Evolutionary conservation across 2,329 filamentous ascomycete species (phyloP), one percentile per base, ranked within the genome.

Genomic region (Colletotrichum nymphaeae): DNA sequence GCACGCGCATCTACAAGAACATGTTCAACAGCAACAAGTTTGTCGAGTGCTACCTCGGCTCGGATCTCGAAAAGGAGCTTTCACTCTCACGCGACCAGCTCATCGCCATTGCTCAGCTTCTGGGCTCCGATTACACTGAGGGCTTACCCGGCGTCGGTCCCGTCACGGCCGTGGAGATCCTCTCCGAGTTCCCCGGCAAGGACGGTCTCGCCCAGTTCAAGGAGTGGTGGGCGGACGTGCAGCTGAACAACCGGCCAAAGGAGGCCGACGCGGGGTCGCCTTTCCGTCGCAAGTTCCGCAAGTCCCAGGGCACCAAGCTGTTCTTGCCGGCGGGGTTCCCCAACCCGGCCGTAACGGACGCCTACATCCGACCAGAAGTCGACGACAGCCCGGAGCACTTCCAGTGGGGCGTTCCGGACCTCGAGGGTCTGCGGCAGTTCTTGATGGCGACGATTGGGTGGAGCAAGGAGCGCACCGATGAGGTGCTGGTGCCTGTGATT

Each of bases 1-100:
- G 97, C 49, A 99, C 95, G 0, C 89, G 96, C 22, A 93, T 99
- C 26, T 99, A 99, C 88, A 99, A 99, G 83, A 99, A 99, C 86
- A 97, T 99, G 95, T 99, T 99, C 87, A 99, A 98, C 83, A 93
- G 95, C 78, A 97, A 97, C 82, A 99, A 99, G 81, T 97, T 95
- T 78, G 97, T 99, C 55, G 97, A 99, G 84, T 98, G 97, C 83
- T 99, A 98, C 80, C 89, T 99, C 11, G 85, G 92, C 2, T 87
- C 86, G 0, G 97, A 99, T 79, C 87, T 99, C 0, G 94, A 97
- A 78, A 93, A 93, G 77, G 97, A 99, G 78, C 93, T 98, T 75
- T 94, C 94, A 0, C 89, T 99, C 0, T 93, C 94, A 3, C 91
- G 96, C n/a, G 88, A 93, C 67, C 94, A 96, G 79, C 91, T 99